Evolutionary conservation across 2,329 filamentous ascomycete species (phyloP), one percentile per base, ranked within the genome.

Genomic region (Raffaelea deltoideospora): DNA sequence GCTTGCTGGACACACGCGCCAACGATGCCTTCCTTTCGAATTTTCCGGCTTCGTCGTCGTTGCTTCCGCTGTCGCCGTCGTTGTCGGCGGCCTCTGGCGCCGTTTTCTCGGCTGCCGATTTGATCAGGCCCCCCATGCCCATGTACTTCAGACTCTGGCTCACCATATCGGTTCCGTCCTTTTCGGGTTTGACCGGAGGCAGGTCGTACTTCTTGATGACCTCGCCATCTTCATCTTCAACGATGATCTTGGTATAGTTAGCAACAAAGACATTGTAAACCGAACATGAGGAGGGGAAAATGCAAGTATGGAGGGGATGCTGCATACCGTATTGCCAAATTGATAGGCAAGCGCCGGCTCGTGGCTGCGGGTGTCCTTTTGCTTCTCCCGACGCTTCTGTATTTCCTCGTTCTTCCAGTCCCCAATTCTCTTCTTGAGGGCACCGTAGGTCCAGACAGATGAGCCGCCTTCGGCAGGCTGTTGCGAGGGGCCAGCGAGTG

Each of bases 151-250:
- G 56, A 38, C 67, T 57, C 19, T 63, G 56, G 15, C 57, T 55
- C 22, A 68, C 50, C 15, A 57, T 42, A 31, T 56, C 58, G 7
- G 22, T 33, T 15, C 55, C 52, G 11, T 63, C 56, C 40, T 56
- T 60, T 14, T 63, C 60, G 0, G 46, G 42, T 43, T 66, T 72
- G 20, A 70, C 56, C 0, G 66, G 59, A 1, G 79, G 77, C 21
- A 88, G 68, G 44, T 87, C 77, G 51, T 86, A 87, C 39, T 82
- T 76, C 60, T 87, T 87, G 52, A 92, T 71, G 23, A 92, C 84
- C 53, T 92, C 84, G 31, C 83, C 83, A 47, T 87, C 47, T 53
- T 82, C 79, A 43, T 92, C 82, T 58, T 92, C 83, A 14, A 92
- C 80, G 51, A 92, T 88, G 45, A 92, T 84, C 61, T 36, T 11